phyloP scores from a whole-genome alignment of 139 green algal genomes.

The Zygnema circumcarinatum region DNA sequence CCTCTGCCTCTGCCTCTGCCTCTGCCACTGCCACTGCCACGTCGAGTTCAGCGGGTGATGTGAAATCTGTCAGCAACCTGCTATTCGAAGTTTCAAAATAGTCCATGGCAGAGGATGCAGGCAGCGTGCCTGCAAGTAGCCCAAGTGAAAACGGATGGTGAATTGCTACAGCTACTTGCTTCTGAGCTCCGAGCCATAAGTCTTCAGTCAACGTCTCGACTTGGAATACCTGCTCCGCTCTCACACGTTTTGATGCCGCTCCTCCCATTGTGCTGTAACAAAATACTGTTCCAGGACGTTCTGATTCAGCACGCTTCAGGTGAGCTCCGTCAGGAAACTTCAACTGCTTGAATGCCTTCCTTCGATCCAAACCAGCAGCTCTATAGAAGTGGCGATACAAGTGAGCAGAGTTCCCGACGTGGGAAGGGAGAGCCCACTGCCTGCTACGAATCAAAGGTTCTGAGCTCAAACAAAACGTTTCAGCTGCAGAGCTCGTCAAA shows the following conservation, averaged over 20 bases:
- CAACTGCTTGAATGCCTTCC: not conserved
- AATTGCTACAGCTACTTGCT: not conserved
- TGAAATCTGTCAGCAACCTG: not conserved
- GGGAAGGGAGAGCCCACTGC: not conserved
- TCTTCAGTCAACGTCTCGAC: not conserved
- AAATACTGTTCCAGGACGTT: not conserved
- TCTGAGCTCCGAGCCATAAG: not conserved
- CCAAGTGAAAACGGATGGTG: not conserved
- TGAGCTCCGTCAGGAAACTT: not conserved
- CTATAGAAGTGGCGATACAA: not conserved
- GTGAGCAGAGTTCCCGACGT: not conserved
- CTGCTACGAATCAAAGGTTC: too few species aligned
- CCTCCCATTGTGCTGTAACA: not conserved
- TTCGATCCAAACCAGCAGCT: not conserved
- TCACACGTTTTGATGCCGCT: not conserved
- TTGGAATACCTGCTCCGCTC: not conserved
- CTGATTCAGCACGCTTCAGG: too few species aligned
- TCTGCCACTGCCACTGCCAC: not conserved
- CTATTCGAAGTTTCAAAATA: too few species aligned
- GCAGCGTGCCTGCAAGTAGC: not conserved
- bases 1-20: slow-evolving; percentile 1
- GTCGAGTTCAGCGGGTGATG: not conserved
- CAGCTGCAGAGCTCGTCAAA: not conserved
- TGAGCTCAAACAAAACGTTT: too few species aligned
- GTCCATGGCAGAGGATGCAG: not conserved